Evolutionary conservation across 1,284 basidiomycete genomes (phyloP).

Genomic region (Naganishia albida): DNA sequence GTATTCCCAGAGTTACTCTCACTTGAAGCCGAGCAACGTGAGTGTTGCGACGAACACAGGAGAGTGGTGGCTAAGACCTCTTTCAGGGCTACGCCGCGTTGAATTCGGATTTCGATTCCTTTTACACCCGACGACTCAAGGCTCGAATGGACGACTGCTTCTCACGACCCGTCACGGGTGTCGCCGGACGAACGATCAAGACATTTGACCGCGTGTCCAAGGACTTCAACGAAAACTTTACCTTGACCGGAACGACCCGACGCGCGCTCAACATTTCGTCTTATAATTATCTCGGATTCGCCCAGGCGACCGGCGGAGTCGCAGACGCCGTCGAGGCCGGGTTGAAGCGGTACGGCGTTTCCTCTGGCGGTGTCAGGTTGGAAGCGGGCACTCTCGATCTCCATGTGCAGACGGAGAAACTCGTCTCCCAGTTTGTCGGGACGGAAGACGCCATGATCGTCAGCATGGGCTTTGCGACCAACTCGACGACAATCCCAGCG

Average conservation of each 20-base stretch:
- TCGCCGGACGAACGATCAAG: slow-evolving; percentile 89
- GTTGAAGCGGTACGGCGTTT: slow-evolving; percentile 76
- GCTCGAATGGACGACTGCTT: slow-evolving; percentile 95
- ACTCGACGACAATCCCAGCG: slow-evolving; percentile 92
- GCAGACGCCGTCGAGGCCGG: slow-evolving; percentile 86
- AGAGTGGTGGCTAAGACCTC: not conserved
- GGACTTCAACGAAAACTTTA: slow-evolving; percentile 79
- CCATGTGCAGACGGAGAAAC: slow-evolving; percentile 77
- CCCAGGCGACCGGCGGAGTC: slow-evolving; percentile 87
- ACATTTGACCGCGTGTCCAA: slow-evolving; percentile 80
- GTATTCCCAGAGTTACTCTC: slow-evolving; percentile 69
- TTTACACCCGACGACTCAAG: slow-evolving; percentile 96
- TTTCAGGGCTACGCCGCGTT: slow-evolving; percentile 88
- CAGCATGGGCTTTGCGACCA: slow-evolving; percentile 98
- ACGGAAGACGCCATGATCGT: slow-evolving; percentile 84
- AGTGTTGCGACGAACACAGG: slow-evolving; percentile 44
- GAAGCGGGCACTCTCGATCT: slow-evolving; percentile 83
- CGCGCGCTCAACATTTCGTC: slow-evolving; percentile 95
- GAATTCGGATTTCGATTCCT: slow-evolving; percentile 98
- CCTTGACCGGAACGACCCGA: slow-evolving; percentile 75
- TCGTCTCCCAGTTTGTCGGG: slow-evolving; percentile 88
- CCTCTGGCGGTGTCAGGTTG: slow-evolving; percentile 73
- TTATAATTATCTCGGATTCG: slow-evolving; percentile 99
- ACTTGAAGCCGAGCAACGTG: slow-evolving; percentile 79
- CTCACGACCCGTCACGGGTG: slow-evolving; percentile 87